A percentile compares a stretch with the other conserved stretches of the same genome.
phyloP scores from a whole-genome alignment of 257 asterid species.

The Rehmannia glutinosa region DNA sequence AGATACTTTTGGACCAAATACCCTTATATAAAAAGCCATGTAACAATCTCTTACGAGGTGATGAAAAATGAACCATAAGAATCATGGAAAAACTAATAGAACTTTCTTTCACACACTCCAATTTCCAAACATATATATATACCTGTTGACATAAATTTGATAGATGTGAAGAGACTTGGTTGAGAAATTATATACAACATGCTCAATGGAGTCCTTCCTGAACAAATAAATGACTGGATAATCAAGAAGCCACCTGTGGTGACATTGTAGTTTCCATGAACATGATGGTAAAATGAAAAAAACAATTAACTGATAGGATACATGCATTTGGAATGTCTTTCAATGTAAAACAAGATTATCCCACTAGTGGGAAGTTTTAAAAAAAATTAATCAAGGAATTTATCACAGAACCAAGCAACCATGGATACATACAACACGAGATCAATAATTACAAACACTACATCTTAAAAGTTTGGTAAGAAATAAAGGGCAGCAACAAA shows the following conservation, averaged over 20 bases:
- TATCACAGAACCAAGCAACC: too few species aligned
- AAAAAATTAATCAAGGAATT: too few species aligned
- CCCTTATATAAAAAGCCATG: neutral
- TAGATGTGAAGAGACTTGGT: conserved; percentile 65
- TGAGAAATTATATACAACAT: conserved; percentile 65
- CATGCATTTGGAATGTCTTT: too few species aligned
- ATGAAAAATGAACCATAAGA: neutral
- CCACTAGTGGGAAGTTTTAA: too few species aligned
- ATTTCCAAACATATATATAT: conserved; percentile 13
- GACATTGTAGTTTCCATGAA: conserved; percentile 6
- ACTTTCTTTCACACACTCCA: too few species aligned
- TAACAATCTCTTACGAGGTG: neutral
- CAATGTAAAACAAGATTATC: too few species aligned
- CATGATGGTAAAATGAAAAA: neutral
- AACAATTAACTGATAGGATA: too few species aligned
- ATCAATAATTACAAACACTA: too few species aligned
- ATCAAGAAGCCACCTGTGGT: conserved; percentile 77
- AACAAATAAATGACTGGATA: conserved; percentile 74
- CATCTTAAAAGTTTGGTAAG: too few species aligned
- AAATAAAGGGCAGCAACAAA: too few species aligned
- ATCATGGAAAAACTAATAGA: neutral
- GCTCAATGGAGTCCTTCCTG: conserved; percentile 51
- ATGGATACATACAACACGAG: too few species aligned
- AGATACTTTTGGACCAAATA: neutral
- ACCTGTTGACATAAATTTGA: conserved; percentile 65